Conservation (phyloP, 441 rosid genomes). For the Erodium trifolium region DNA sequence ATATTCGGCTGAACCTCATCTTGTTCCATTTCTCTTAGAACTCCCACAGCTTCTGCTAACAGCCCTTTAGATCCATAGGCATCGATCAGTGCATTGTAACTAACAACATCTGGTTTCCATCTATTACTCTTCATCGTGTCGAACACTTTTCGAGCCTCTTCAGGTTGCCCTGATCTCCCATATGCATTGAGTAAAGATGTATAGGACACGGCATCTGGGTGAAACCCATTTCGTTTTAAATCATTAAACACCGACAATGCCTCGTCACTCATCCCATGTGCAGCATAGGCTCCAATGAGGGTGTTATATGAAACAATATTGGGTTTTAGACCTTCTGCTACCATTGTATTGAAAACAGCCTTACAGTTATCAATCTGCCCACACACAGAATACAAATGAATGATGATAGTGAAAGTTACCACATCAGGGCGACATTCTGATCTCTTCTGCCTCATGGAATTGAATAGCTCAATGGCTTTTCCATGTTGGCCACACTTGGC, state of each 20-base stretch:
- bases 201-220: constrained; percentile 70
- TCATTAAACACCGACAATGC: constrained; percentile 62
- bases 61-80: constrained; percentile 83
- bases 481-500: constrained; percentile 64
- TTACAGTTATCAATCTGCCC: constrained; percentile 71
- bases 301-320: constrained; percentile 71
- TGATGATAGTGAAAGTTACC: constrained; percentile 70
- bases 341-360: constrained; percentile 62
- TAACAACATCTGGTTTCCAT: constrained; percentile 63
- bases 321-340: constrained; percentile 81
- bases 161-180: constrained; percentile 75
- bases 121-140: constrained; percentile 57
- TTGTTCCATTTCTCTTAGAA: constrained; percentile 76
- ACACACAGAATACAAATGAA: constrained; percentile 58
- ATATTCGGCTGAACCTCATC: constrained; percentile 56
- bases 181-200: constrained; percentile 79
- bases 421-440: constrained; percentile 61
- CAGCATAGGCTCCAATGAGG: constrained; percentile 74
- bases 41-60: constrained; percentile 61
- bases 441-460: constrained; percentile 72
- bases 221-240: constrained; percentile 49
- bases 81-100: constrained; percentile 78
- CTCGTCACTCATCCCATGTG: constrained; percentile 70
- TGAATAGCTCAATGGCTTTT: constrained; percentile 58
- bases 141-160: constrained; percentile 65